Evolutionary conservation across 768 basidiomycete species (phyloP).

Genomic region (Boletus subparvulus): DNA sequence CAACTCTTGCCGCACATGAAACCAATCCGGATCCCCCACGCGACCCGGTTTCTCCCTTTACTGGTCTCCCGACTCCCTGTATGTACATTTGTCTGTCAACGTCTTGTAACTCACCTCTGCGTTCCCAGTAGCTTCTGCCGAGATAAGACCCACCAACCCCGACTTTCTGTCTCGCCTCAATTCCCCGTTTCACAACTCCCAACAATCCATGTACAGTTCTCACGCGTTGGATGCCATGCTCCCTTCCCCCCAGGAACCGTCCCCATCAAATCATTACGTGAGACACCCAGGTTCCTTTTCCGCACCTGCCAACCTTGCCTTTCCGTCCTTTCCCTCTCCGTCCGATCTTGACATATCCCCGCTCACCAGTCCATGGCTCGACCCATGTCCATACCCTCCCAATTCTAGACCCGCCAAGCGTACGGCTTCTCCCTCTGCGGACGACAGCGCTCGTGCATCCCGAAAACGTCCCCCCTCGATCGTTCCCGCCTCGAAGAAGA

Average conservation of each 20-base stretch:
- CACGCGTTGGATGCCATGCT: slow-evolving; percentile 28
- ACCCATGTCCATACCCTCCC: slow-evolving; percentile 47
- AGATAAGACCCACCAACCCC: slow-evolving; percentile 58
- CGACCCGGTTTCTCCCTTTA: slow-evolving; percentile 37
- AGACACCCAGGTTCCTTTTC: slow-evolving; percentile 50
- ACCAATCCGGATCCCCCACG: slow-evolving; percentile 36
- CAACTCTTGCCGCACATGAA: slow-evolving; percentile 36
- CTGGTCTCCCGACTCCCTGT: slow-evolving; percentile 72
- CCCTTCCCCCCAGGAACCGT: slow-evolving; percentile 31
- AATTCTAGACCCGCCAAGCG: slow-evolving; percentile 43
- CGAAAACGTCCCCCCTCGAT: slow-evolving; percentile 56
- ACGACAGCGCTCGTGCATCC: slow-evolving; percentile 46
- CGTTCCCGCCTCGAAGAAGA: slow-evolving; percentile 21
- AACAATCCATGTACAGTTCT: slow-evolving; percentile 26
- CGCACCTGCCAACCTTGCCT: slow-evolving; percentile 74
- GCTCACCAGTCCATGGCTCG: slow-evolving; percentile 79
- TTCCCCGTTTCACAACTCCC: slow-evolving; percentile 41
- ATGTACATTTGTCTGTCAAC: slow-evolving; percentile 25
- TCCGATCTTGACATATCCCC: slow-evolving; percentile 73
- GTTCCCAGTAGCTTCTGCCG: slow-evolving; percentile 55
- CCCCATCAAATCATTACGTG: slow-evolving; percentile 29
- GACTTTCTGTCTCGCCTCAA: slow-evolving; percentile 66
- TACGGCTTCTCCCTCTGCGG: slow-evolving; percentile 54
- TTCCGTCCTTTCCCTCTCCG: slow-evolving; percentile 49
- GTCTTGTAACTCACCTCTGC: slow-evolving; percentile 13